A percentile compares a stretch with the other conserved stretches of the same genome.
Evolutionary conservation across 1,284 basidiomycete species (phyloP).

Genomic region (Sporisorium iseilematis-ciliati): DNA sequence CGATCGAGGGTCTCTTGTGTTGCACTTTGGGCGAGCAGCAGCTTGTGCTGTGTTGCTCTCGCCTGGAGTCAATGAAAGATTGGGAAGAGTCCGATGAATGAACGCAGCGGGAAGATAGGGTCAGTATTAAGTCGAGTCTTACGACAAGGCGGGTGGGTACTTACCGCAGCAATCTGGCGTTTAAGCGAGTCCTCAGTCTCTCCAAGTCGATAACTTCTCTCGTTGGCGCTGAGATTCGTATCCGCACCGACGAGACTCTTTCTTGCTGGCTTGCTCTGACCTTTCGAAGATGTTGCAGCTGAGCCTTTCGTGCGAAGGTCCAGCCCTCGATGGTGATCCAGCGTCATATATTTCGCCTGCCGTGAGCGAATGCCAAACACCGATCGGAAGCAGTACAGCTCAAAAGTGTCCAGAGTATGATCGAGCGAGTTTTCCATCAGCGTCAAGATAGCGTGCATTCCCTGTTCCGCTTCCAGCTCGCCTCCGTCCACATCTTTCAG

Average conservation of each 20-base stretch:
- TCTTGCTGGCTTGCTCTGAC: constrained; percentile 5
- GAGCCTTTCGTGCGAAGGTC: constrained; percentile 52
- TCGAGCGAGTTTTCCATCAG: constrained; percentile 67
- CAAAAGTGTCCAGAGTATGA: constrained; percentile 67
- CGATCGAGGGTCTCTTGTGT: constrained; percentile 32
- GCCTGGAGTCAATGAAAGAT: background rate
- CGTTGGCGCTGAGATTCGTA: constrained; percentile 26
- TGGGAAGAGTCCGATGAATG: too few relatives aligned
- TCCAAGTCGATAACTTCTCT: constrained; percentile 49
- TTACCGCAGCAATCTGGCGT: constrained; percentile 41
- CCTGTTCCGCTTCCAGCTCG: constrained; percentile 61
- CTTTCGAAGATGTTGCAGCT: constrained; percentile 6
- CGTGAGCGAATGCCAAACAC: constrained; percentile 64
- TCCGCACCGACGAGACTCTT: constrained; percentile 25
- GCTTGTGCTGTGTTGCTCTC: constrained; percentile 46
- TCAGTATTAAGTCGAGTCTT: too few relatives aligned
- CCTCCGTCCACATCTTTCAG: constrained; percentile 46
- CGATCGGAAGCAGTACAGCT: constrained; percentile 64
- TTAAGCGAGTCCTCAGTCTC: constrained; percentile 52
- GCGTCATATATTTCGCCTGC: constrained; percentile 62
- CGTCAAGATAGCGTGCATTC: constrained; percentile 63
- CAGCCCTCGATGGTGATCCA: constrained; percentile 66
- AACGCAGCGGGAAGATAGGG: too few relatives aligned
- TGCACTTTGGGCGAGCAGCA: constrained; percentile 35
- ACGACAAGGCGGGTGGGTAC: too few relatives aligned